Evolutionary conservation across 2,329 filamentous ascomycete genomes (phyloP).

Genomic region (Chalara sp.): DNA sequence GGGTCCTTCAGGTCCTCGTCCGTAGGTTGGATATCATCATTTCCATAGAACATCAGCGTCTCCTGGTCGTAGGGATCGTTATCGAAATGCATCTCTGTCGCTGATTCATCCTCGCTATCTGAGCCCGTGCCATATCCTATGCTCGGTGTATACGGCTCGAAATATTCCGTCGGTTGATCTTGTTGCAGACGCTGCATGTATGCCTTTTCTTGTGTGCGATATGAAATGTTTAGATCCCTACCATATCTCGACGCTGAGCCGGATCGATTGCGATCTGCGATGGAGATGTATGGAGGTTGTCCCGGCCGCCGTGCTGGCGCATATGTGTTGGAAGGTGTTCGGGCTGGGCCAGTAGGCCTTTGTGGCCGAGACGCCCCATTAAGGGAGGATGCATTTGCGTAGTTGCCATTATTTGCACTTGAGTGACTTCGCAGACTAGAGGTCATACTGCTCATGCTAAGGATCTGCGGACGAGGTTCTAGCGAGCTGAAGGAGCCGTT

Average conservation of each 20-base stretch:
- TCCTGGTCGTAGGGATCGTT: constrained; percentile 82
- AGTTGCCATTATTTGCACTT: constrained; percentile 29
- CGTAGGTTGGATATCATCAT: constrained; percentile 82
- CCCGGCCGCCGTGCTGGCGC: constrained; percentile 54
- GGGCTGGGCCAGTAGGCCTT: constrained; percentile 60
- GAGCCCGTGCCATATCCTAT: constrained; percentile 64
- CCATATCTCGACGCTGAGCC: constrained; percentile 46
- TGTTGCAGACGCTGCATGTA: constrained; percentile 90
- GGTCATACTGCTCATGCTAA: constrained; percentile 17
- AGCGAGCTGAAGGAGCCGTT: constrained; percentile 13
- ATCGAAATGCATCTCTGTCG: constrained; percentile 77
- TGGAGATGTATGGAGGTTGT: constrained; percentile 37
- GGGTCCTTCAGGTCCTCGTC: constrained; percentile 86
- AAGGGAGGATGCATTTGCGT: constrained; percentile 24
- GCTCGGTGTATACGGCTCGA: constrained; percentile 61
- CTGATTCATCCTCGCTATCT: constrained; percentile 86
- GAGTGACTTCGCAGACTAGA: constrained; percentile 33
- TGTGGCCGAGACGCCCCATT: constrained; percentile 51
- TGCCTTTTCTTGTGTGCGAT: constrained; percentile 82
- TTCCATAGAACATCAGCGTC: constrained; percentile 85
- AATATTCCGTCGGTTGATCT: constrained; percentile 47
- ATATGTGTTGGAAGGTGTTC: constrained; percentile 76
- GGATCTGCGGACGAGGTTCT: constrained; percentile 15
- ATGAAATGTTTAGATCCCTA: constrained; percentile 64
- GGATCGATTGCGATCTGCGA: constrained; percentile 41